Evolutionary conservation across 2,329 filamentous ascomycete genomes (phyloP), one percentile per base, ranked within the genome.

Genomic region (Onygenales sp.): DNA sequence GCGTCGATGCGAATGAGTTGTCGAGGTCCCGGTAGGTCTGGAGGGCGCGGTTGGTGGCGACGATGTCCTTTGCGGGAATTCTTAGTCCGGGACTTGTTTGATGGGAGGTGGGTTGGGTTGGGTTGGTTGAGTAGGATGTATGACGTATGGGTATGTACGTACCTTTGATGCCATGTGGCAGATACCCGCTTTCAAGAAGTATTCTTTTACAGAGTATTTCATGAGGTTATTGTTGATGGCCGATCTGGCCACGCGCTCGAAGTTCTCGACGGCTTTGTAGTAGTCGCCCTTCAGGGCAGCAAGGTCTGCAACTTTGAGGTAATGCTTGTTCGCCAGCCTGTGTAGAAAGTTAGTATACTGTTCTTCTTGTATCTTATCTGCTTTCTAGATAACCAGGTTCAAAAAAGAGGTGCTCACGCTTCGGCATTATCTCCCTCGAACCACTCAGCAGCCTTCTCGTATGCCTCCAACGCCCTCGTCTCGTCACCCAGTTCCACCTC

Each of bases 121-220:
- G 50, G 42, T 7, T 44, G 13, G 38, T 52, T 48, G 51, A 50
- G 45, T 11, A 17, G 11, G 48, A 43, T 43, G 50, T 33, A 7
- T 33, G 11, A n/a, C 31, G 8, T 21, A 21, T 14, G 27, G 44
- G 31, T 17, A n/a, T 11, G 33, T 46, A 55, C 63, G 41, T 68
- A 75, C 74, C 54, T 74, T 77, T n/a, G 79, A 78, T 52, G 82
- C 83, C 39, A 97, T 78, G 68, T 95, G 86, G 75, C 91, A 96
- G 66, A 97, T 87, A 35, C 90, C 91, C 0, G 89, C 89, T 75
- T 96, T 95, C 65, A 97, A 79, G 65, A 96, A 85, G 74, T 96
- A 96, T 60, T 96, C 90, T 72, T 96, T 97, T 59, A 97, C 89
- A 47, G 83, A 89, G 82, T 89, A 95, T 68, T 85, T 87, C 87